phyloP scores from a whole-genome alignment of 225 moss, liverwort and hornwort genomes.

The Climacium dendroides region DNA sequence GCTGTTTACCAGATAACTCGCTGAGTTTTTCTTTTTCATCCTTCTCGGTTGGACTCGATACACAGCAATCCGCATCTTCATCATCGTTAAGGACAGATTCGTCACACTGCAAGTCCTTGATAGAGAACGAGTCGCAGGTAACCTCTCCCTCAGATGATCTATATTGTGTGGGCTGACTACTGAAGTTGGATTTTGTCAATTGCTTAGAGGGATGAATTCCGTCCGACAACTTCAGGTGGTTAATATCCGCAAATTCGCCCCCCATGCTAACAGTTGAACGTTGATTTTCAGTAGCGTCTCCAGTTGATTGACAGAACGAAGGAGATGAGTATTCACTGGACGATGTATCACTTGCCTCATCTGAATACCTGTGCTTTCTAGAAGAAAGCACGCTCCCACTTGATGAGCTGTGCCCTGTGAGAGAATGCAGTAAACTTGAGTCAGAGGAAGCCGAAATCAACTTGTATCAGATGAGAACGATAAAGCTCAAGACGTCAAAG shows the following conservation, averaged over 20 bases:
- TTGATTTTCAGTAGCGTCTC: constrained; percentile 4
- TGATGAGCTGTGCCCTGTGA: constrained; percentile 21
- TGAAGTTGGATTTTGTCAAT: neutral
- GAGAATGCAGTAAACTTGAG: neutral
- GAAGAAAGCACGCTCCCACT: constrained; percentile 39
- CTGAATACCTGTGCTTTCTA: constrained; percentile 42
- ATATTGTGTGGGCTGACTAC: neutral
- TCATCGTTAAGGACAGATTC: constrained; percentile 36
- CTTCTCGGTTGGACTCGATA: neutral
- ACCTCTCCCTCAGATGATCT: constrained; percentile 4
- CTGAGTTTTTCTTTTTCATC: neutral
- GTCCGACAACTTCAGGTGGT: constrained; percentile 31
- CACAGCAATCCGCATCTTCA: constrained; percentile 20
- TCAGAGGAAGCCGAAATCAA: neutral
- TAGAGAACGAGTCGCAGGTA: neutral
- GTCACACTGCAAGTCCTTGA: constrained; percentile 46
- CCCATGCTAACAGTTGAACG: constrained; percentile 3
- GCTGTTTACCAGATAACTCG: constrained; percentile 16
- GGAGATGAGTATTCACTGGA: constrained; percentile 35
- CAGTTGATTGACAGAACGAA: constrained; percentile 15
- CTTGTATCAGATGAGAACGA: too few species aligned
- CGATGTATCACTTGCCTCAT: constrained; percentile 36
- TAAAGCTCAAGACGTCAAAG: too few species aligned
- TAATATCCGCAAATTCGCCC: constrained; percentile 29
- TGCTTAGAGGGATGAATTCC: constrained; percentile 9